Conservation (phyloP, 2,329 filamentous ascomycete genomes). For the Ceratocystis cubensis region DNA sequence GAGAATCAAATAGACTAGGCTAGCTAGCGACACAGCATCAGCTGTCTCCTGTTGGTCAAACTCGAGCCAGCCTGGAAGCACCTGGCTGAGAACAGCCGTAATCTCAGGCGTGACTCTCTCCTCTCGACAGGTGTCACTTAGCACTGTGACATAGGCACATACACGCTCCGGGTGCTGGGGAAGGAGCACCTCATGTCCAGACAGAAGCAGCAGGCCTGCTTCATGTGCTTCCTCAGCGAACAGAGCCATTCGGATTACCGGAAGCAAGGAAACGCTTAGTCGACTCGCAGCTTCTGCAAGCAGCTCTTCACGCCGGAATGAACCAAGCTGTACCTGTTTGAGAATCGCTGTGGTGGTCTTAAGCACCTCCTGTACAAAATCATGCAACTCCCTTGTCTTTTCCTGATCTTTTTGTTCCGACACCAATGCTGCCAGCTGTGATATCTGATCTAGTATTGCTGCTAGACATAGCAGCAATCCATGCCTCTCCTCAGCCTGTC, state of each 20-base stretch:
- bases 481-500: constrained; percentile 58
- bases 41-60: constrained; percentile 40
- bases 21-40: constrained; percentile 38
- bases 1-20: constrained; percentile 38
- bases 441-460: constrained; percentile 40
- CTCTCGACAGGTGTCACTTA: constrained; percentile 20
- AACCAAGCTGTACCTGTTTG: constrained; percentile 31
- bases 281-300: constrained; percentile 48
- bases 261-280: constrained; percentile 43
- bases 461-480: constrained; percentile 53
- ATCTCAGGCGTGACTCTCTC: not conserved
- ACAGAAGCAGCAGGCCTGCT: not conserved
- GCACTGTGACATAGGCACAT: constrained; percentile 20
- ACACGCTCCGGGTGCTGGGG: constrained; percentile 11
- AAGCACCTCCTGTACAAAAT: constrained; percentile 1
- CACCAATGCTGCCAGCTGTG: constrained; percentile 30
- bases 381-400: not conserved
- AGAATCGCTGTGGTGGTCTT: constrained; percentile 3
- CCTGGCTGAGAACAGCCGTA: constrained; percentile 3
- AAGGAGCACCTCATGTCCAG: constrained; percentile 12
- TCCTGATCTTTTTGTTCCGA: not conserved
- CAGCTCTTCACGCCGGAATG: constrained; percentile 49
- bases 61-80: constrained; percentile 31
- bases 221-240: not conserved
- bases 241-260: constrained; percentile 26